Base-by-base conservation (phyloP, 495 filamentous ascomycete genomes). In the Penicillium canariense region DNA sequence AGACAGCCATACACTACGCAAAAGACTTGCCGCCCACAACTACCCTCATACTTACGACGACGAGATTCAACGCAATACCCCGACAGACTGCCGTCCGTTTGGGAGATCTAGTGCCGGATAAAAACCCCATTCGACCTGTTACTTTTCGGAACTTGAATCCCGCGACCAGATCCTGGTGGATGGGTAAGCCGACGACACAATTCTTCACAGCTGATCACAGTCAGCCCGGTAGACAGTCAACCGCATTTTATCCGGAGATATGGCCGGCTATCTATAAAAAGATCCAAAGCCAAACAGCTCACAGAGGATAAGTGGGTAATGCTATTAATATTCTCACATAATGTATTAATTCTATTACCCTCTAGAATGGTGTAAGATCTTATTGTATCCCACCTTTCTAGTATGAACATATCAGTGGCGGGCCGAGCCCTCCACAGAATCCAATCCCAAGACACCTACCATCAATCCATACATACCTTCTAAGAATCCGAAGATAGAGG, bases 41-140 rank as follows among this genome's bases (percentile, higher is more conserved):
- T 1, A 76, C 74, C 23, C 61, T 96, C 2, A 84, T 87, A 26
- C 70, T 95, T 35, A 86, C 81, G 15, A 92, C 86, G 12, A 85
- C 91, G 76, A 84, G 83, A 22, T 73, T 87, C 40, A 76, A 73
- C 2, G 69, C 73, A 0, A 72, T 75, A 26, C 74, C 74, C 1
- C 68, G 73, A 2, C 65, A 64, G 17, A 74, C 71, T 1, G 61
- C 66, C 4, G 74, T 77, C 12, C 65, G 67, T 26, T n/a, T 77
- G 15, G 70, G 67, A 7, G 73, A 77, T 46, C 60, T 79, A 0
- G 60, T 71, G 8, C 51, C 68, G 2, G 61, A 69, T 26, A 70
- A 68, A 20, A 46, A 67, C 11, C 1, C 48, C 1, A 12, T 70
- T 8, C 69, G 74, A 3, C 76, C 76, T 1, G 74, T 77, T n/a